Percentiles rank a stretch among this genome's conserved stretches.
These are phyloP conservation scores for Hypoxylon cercidicola DNA, from an alignment of 495 filamentous ascomycete genomes.

Conservation along the genomic window DNA sequence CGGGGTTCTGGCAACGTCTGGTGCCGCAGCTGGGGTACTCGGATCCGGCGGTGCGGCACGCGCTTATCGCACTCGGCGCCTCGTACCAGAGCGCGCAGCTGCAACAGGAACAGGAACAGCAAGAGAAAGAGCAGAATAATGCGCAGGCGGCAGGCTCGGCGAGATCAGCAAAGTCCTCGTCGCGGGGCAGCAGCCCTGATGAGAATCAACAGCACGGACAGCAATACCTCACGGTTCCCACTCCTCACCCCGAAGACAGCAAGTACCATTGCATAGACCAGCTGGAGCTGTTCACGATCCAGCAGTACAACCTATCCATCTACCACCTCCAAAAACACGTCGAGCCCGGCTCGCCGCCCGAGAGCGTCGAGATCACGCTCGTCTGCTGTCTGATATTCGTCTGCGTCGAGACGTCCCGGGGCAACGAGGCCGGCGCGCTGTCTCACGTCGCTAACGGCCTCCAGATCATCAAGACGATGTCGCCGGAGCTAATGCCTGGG, in stretches of 20 bases:
- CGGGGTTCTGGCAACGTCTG: constrained; percentile 51
- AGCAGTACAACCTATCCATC: constrained; percentile 54
- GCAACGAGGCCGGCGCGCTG: constrained; percentile 46
- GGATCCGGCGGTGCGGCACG: constrained; percentile 54
- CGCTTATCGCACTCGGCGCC: constrained; percentile 52
- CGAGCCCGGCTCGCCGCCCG: constrained; percentile 33
- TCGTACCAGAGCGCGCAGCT: constrained; percentile 41
- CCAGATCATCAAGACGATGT: constrained; percentile 48
- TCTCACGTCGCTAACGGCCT: constrained; percentile 54
- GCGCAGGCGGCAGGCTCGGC: not conserved
- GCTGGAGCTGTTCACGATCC: constrained; percentile 51
- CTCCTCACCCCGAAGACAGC: constrained; percentile 14
- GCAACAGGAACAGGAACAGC: constrained; percentile 13
- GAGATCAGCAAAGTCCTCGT: not conserved
- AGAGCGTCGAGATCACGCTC: constrained; percentile 49
- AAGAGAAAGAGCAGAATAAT: too few relatives aligned
- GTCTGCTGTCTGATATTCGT: constrained; percentile 54
- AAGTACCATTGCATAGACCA: constrained; percentile 23
- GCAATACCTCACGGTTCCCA: not conserved
- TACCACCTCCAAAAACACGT: constrained; percentile 47
- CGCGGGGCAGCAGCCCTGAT: constrained; percentile 10
- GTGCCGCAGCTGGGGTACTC: constrained; percentile 46
- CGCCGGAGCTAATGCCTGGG: constrained; percentile 21
- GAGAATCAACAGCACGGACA: not conserved
- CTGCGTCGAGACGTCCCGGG: constrained; percentile 51